Base-by-base conservation (phyloP, 2,329 filamentous ascomycete species). In the Xylaria sp. region DNA sequence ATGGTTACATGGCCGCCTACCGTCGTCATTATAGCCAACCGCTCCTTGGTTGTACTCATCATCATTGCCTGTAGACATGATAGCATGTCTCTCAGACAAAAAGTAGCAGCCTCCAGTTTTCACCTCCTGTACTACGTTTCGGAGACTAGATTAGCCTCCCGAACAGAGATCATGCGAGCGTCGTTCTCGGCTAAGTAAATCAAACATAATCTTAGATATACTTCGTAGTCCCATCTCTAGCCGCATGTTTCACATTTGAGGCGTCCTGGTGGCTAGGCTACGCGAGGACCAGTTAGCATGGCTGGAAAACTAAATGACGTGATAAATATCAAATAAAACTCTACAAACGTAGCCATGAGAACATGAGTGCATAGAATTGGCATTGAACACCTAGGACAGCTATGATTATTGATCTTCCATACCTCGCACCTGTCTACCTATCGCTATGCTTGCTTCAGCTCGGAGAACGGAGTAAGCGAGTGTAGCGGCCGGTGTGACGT, bases 1-100 rank as follows among this genome's bases (percentile, higher is more conserved):
- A n/a, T 53, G 47, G 47, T 53, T 31, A 37, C 40, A 59, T 59
- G n/a, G n/a, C 35, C 28, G 46, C 46, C 25, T 45, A 51, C 15
- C 17, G 25, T 38, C 19, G 17, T n/a, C 14, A 35, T 50, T 3
- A 35, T 21, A 12, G 19, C 28, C 47, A 42, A 43, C 40, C 8
- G n/a, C 23, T 11, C 31, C 21, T n/a, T 28, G 19, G 56, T 59
- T 21, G 9, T 21, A 59, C 56, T 3, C 25, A 42, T 21, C 21
- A 31, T 21, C 47, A 19, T 43, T 59, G n/a, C n/a, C n/a, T 59
- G 49, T 31, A 46, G 49, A 38, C 12, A 53, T 37, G 25, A 31
- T 8, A 47, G 8, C 35, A 17, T 50, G 50, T 59, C 21, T 25
- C 19, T 38, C 31, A 59, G 31, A n/a, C 38, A 50, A 40, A 51